A percentile compares a stretch with the other conserved stretches of the same genome.
Evolutionary conservation across 192 early-diverging fungal species (phyloP).

Genomic region (Diversispora eburnea): DNA sequence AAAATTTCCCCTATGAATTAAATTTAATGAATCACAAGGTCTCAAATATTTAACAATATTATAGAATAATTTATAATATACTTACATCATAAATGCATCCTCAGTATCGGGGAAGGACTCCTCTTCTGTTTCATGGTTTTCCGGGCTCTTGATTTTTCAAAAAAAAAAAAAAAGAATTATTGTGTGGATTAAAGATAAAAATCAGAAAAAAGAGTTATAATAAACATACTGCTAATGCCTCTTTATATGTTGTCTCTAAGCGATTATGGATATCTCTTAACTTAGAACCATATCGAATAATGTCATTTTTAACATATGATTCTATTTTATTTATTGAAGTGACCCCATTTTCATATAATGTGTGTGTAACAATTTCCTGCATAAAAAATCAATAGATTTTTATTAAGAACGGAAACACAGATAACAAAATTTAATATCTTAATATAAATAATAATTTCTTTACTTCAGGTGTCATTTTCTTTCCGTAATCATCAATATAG

Average conservation of each 20-base stretch:
- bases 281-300: slow-evolving; percentile 67
- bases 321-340: slow-evolving; percentile 64
- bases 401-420: slow-evolving; percentile 5
- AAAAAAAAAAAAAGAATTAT: no score
- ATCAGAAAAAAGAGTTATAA: no score
- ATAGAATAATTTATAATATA: neutral
- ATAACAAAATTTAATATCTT: neutral
- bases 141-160: neutral
- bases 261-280: slow-evolving; percentile 74
- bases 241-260: slow-evolving; percentile 69
- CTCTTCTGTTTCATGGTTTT: neutral
- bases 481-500: slow-evolving; percentile 73
- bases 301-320: slow-evolving; percentile 75
- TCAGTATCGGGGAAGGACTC: slow-evolving; percentile 38
- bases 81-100: slow-evolving; percentile 36
- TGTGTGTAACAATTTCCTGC: slow-evolving; percentile 77
- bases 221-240: slow-evolving; percentile 45
- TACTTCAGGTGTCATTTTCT: slow-evolving; percentile 74
- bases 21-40: neutral
- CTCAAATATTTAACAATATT: neutral
- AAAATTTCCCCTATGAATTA: slow-evolving; percentile 55
- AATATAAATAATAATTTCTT: slow-evolving; percentile 4
- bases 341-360: slow-evolving; percentile 82
- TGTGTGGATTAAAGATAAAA: no score
- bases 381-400: slow-evolving; percentile 1